Conservation (phyloP, 148 eudicot species). For the Bassia scoparia region DNA sequence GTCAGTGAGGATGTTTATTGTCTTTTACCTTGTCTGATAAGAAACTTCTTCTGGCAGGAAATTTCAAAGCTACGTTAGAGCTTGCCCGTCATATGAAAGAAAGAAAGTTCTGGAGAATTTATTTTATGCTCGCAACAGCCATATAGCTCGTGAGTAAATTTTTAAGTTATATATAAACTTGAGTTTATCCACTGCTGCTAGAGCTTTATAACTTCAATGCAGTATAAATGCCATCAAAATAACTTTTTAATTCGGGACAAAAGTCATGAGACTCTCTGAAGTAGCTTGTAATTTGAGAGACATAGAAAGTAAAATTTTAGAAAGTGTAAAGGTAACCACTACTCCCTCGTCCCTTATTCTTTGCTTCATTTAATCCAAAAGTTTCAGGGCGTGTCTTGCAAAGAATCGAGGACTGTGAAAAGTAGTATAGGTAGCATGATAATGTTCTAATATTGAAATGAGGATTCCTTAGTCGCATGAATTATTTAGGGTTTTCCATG, state of each 20-base stretch:
- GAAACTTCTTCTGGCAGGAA: slow-evolving; percentile 54
- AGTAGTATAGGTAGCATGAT: too few relatives aligned
- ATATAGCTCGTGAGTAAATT: slow-evolving; percentile 70
- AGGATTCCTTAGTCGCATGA: too few relatives aligned
- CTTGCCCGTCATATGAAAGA: slow-evolving; percentile 90
- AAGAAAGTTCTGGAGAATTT: slow-evolving; percentile 93
- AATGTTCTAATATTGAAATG: too few relatives aligned
- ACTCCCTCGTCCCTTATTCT: too few relatives aligned
- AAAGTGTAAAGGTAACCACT: background rate
- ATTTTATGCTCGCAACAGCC: slow-evolving; percentile 83
- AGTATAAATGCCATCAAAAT: too few relatives aligned
- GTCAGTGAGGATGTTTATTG: background rate
- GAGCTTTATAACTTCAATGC: too few relatives aligned
- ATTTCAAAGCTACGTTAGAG: slow-evolving; percentile 88
- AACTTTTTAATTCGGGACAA: too few relatives aligned
- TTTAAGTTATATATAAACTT: background rate
- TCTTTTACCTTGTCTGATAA: slow-evolving; percentile 18
- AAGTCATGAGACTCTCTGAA: background rate
- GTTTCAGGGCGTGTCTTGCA: too few relatives aligned
- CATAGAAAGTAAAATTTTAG: background rate
- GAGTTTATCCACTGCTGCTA: background rate
- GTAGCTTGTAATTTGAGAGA: background rate
- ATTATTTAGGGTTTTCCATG: too few relatives aligned
- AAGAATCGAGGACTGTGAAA: too few relatives aligned
- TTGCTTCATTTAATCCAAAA: too few relatives aligned